Conservation (phyloP, 495 filamentous ascomycete species). For the Evernia prunastri region DNA sequence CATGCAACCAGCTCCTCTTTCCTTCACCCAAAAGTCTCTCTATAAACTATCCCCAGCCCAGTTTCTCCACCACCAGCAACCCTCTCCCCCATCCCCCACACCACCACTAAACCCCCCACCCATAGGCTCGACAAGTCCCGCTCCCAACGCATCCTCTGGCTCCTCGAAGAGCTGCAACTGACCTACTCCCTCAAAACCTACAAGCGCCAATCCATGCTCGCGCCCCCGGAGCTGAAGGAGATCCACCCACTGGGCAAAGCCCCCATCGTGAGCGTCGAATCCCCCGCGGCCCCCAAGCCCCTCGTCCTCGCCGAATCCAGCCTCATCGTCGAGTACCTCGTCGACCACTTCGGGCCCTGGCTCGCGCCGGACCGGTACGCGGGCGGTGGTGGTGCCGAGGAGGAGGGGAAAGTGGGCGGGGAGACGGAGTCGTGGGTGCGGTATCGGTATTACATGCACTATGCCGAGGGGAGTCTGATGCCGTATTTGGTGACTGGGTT, state of each 20-base stretch:
- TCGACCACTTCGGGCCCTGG: constrained; percentile 61
- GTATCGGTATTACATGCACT: constrained; percentile 75
- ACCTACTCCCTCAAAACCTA: constrained; percentile 71
- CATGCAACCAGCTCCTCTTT: background rate
- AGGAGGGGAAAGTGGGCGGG: constrained; percentile 51
- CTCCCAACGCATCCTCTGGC: constrained; percentile 80
- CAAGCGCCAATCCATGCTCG: constrained; percentile 58
- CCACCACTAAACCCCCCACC: no score
- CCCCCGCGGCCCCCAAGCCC: constrained; percentile 34
- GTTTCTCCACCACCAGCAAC: background rate
- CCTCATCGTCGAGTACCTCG: constrained; percentile 71
- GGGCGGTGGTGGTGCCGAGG: constrained; percentile 46
- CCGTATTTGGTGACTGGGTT: constrained; percentile 53
- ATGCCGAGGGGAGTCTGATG: constrained; percentile 77
- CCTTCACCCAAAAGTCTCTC: background rate
- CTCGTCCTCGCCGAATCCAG: constrained; percentile 74
- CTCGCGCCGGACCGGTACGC: constrained; percentile 60
- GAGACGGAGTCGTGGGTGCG: constrained; percentile 73
- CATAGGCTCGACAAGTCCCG: constrained; percentile 69
- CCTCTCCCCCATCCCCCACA: background rate
- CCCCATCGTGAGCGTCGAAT: constrained; percentile 60
- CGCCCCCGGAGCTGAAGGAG: constrained; percentile 64
- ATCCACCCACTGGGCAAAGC: constrained; percentile 84
- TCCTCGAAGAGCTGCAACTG: constrained; percentile 77
- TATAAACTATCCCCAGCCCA: background rate